These are phyloP conservation scores for Flaveria brownii DNA, from an alignment of 129 eudicot species.

Conservation along the genomic window DNA sequence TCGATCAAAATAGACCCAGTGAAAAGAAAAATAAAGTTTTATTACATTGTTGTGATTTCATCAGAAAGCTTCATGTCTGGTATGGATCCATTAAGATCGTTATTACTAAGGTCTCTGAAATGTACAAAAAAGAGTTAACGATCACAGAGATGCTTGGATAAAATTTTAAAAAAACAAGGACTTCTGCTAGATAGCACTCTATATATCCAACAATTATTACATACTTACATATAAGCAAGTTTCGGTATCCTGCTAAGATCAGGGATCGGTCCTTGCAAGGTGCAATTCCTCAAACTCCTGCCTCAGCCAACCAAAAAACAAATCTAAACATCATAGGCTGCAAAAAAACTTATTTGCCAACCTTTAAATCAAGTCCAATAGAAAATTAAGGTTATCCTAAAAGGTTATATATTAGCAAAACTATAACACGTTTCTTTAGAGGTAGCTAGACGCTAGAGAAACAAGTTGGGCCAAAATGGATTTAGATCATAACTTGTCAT, in stretches of 20 bases:
- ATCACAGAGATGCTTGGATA: constrained; percentile 13
- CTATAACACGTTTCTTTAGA: not conserved
- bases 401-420: not conserved
- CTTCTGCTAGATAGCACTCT: not conserved
- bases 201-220: not conserved
- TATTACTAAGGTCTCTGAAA: constrained; percentile 70
- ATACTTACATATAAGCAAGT: constrained; percentile 71
- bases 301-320: constrained; percentile 23
- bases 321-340: constrained; percentile 3
- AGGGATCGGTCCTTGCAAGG: constrained; percentile 75
- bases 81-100: constrained; percentile 67
- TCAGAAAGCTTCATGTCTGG: constrained; percentile 55
- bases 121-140: not conserved
- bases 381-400: not conserved
- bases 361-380: not conserved
- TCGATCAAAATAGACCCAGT: not conserved
- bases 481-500: not conserved
- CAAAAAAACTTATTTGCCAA: constrained; percentile 2
- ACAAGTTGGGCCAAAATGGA: not conserved
- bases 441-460: not conserved
- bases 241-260: constrained; percentile 62
- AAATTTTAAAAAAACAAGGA: not conserved
- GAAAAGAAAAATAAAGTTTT: constrained; percentile 16
- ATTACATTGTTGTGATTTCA: constrained; percentile 78
- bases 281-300: constrained; percentile 96